A percentile compares a stretch with the other conserved stretches of the same genome.
Conservation (phyloP, 345 rosid species). For the Gossypium thurberi region DNA sequence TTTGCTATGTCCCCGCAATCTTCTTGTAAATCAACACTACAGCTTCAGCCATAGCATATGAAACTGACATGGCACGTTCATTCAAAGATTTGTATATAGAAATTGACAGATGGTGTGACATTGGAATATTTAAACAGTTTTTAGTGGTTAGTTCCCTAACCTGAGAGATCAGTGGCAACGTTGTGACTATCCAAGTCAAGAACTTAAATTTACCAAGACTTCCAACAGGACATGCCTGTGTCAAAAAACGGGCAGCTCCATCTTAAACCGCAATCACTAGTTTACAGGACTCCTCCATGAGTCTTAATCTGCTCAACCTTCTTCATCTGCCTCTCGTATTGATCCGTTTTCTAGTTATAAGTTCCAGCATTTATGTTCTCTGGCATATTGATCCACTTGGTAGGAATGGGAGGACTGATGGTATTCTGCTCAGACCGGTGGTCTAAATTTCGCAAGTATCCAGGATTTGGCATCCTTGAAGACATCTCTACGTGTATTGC, state of each 20-base stretch:
- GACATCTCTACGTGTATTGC: slow-evolving; percentile 16
- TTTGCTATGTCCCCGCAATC: background rate
- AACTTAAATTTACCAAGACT: background rate
- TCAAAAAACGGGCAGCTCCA: slow-evolving; percentile 1
- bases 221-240: background rate
- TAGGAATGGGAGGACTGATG: slow-evolving; percentile 45
- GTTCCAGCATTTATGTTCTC: slow-evolving; percentile 27
- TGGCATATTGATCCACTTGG: slow-evolving; percentile 48
- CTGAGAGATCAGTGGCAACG: background rate
- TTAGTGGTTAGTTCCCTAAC: background rate
- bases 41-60: background rate
- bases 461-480: slow-evolving; percentile 28
- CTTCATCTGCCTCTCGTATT: slow-evolving; percentile 45
- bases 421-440: slow-evolving; percentile 34
- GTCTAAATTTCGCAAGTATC: slow-evolving; percentile 18
- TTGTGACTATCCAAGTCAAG: background rate
- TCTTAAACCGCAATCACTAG: slow-evolving; percentile 3
- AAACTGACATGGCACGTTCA: slow-evolving; percentile 3
- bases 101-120: background rate
- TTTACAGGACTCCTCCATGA: slow-evolving; percentile 21
- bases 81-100: background rate
- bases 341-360: slow-evolving; percentile 29
- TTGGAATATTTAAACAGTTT: background rate
- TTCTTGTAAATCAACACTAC: background rate
- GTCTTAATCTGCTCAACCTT: slow-evolving; percentile 54